Evolutionary conservation across 2,329 filamentous ascomycete species (phyloP), one percentile per base, ranked within the genome.

Genomic region (Cladosporium oxysporum): DNA sequence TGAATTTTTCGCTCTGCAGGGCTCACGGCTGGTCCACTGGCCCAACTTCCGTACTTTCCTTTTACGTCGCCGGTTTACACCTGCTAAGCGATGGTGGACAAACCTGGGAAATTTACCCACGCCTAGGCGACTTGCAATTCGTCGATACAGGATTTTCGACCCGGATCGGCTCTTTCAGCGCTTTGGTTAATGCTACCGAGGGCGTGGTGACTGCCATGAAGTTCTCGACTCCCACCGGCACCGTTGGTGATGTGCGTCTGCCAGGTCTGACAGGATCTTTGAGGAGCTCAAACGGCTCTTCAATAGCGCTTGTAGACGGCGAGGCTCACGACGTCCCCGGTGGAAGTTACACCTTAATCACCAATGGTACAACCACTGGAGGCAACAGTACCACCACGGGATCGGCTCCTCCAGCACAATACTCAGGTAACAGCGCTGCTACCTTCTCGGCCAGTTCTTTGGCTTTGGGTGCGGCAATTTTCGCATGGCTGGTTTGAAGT

Each of bases 41-140:
- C 8, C 80, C 80, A 1, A 81, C 79, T 2, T 78, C 75, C 7
- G 78, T 79, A 5, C 71, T 82, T 66, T 82, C 79, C 0, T 76
- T 79, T 60, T 80, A 79, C 60, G 74, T 78, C 1, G 79, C 79
- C 0, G 82, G 81, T 2, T 70, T 83, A 3, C 78, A 79, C 59
- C 60, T 82, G 1, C 71, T 76, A 1, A 77, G 65, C 18, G 58
- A 64, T 2, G 68, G 61, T 3, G 68, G 67, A 3, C 31, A 35
- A 28, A 69, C 68, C 2, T 71, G 69, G 69, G 58, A 59, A 16
- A 60, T 71, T 26, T 61, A 62, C 29, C 66, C 66, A 16, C 63
- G 59, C 2, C 35, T 66, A 1, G 66, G 63, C 7, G 58, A 67
- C 28, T 28, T 67, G 58, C 23, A 61, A 23, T 67, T 53, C 14